Evolutionary conservation across 305 asterid species (phyloP), one percentile per base, ranked within the genome.

Genomic region (Fraxinus greggii): DNA sequence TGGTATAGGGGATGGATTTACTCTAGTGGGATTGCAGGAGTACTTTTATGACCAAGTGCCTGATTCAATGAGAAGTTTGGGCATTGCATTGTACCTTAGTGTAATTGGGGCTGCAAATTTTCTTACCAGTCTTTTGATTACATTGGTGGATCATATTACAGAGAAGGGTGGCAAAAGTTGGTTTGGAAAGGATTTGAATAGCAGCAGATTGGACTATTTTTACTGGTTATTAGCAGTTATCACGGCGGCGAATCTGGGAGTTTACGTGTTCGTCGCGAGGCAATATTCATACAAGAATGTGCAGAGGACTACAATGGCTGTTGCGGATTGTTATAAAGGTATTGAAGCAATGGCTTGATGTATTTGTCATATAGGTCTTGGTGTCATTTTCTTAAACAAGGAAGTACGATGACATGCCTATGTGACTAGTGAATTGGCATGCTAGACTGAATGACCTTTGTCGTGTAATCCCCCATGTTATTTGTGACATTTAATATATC

Each of bases 11-110:
- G 98, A 96, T 32, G 97, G 92, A 1, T 96, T 94, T 74, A 81
- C 97, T 0, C 83, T 96, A 0, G 99, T 96, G 23, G 99, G 99
- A 0, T 42, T 96, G 76, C 98, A 96, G 77, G 97, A 93, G 86
- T 94, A 88, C 80, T 94, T 92, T 76, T 96, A 96, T 59, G 98
- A 92, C 42, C 98, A 94, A 75, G 97, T 94, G 10, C 98, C 98
- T 0, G 98, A 96, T 76, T 90, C 95, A 26, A 94, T 96, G 99
- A 88, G 98, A 70, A 93, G 98, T 75, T 82, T 96, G 19, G 98
- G 99, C 9, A 89, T 94, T 1, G 98, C 97, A 0, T 40, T 94
- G 24, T 96, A 94, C 86, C 88, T 96, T 0, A 92, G 98, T 56
- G 93, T 96, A 9, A 85, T 96, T 7, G 99, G 98, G 1, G 95